These are phyloP conservation scores for Zygosaccharomyces bisporus DNA, from an alignment of 805 yeast species.

Conservation along the genomic window DNA sequence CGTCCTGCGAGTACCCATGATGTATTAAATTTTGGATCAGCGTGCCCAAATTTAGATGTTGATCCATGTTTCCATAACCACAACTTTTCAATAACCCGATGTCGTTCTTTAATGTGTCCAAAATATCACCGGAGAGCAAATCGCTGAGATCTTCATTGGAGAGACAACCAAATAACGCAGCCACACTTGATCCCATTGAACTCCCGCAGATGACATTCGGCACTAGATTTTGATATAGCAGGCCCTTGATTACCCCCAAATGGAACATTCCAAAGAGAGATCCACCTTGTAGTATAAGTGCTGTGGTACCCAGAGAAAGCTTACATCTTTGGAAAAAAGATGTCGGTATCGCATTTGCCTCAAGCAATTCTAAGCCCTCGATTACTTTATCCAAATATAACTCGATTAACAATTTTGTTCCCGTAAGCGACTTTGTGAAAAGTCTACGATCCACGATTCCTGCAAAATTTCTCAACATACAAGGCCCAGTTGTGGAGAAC, in stretches of 20 bases:
- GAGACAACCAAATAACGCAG: slow-evolving; percentile 74
- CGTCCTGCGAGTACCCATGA: slow-evolving; percentile 84
- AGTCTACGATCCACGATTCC: slow-evolving; percentile 77
- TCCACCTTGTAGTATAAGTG: slow-evolving; percentile 90
- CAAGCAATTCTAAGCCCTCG: slow-evolving; percentile 67
- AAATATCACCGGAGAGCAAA: slow-evolving; percentile 40
- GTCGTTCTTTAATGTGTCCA: slow-evolving; percentile 50
- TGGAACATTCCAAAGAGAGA: slow-evolving; percentile 92
- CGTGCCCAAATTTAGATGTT: slow-evolving; percentile 47
- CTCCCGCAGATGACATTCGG: slow-evolving; percentile 89
- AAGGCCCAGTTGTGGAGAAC: slow-evolving; percentile 64
- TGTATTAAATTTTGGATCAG: slow-evolving; percentile 70
- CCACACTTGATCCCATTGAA: slow-evolving; percentile 92
- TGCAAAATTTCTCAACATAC: slow-evolving; percentile 80
- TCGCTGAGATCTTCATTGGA: slow-evolving; percentile 58
- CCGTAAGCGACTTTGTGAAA: slow-evolving; percentile 77
- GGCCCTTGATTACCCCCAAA: slow-evolving; percentile 83
- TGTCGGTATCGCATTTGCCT: slow-evolving; percentile 50
- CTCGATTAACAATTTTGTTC: slow-evolving; percentile 86
- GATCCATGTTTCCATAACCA: slow-evolving; percentile 38
- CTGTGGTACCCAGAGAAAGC: slow-evolving; percentile 87
- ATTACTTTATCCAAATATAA: slow-evolving; percentile 57
- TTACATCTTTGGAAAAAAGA: slow-evolving; percentile 79
- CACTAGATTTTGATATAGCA: slow-evolving; percentile 67
- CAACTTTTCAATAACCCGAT: slow-evolving; percentile 54